phyloP scores from a whole-genome alignment of 1,139 yeast genomes.

The Lodderomyces orthopsilosis region DNA sequence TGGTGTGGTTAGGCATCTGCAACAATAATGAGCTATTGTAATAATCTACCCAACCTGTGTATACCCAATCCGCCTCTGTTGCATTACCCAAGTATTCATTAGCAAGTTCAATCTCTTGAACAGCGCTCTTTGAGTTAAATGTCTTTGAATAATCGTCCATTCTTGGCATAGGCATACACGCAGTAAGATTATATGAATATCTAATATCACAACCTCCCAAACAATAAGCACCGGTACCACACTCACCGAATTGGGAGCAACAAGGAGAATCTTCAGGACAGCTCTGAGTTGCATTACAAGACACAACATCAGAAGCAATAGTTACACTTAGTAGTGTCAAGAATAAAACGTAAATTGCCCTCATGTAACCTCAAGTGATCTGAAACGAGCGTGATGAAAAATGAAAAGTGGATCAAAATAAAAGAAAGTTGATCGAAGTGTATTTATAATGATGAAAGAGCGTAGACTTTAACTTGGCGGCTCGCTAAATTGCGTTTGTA shows the following conservation, averaged over 20 bases:
- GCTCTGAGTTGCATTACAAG: constrained; percentile 46
- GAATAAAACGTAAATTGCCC: constrained; percentile 9
- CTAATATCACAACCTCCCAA: constrained; percentile 80
- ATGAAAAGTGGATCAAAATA: not conserved
- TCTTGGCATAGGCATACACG: constrained; percentile 67
- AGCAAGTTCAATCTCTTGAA: constrained; percentile 26
- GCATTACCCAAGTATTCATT: constrained; percentile 68
- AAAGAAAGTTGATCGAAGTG: too few species aligned
- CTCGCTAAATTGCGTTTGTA: too few species aligned
- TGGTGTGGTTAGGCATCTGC: constrained; percentile 77
- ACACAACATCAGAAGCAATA: constrained; percentile 18
- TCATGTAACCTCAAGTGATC: too few species aligned
- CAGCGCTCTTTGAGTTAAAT: constrained; percentile 33
- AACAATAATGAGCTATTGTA: constrained; percentile 54
- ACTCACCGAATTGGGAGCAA: constrained; percentile 79
- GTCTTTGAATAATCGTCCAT: constrained; percentile 32
- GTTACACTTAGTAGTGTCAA: constrained; percentile 12
- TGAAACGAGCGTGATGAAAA: not conserved
- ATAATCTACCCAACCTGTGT: constrained; percentile 63
- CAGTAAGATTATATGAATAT: constrained; percentile 54
- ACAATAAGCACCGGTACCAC: constrained; percentile 81
- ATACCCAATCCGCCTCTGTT: constrained; percentile 66
- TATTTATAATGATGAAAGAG: too few species aligned
- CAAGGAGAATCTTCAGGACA: constrained; percentile 79
- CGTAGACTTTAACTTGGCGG: too few species aligned